Base-by-base conservation (phyloP, 495 filamentous ascomycete genomes). In the Hyaloscypha bicolor region DNA sequence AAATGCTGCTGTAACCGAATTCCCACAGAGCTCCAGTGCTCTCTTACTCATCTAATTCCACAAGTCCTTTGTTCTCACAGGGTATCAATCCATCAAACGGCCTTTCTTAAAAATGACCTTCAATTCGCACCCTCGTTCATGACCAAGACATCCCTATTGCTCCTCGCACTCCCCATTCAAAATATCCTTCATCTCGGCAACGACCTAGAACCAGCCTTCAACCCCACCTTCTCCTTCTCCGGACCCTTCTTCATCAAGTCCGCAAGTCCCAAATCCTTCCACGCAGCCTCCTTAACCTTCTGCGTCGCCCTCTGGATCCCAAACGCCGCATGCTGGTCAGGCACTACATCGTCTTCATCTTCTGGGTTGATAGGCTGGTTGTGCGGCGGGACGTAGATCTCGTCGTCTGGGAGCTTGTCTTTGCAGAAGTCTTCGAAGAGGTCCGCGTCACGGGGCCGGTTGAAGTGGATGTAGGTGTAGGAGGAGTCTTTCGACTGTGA, bases 271-370 rank as follows among this genome's bases (percentile, higher is more conserved):
- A 97, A 74, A 80, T 97, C 95, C 73, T 91, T 88, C 95, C 94
- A 97, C 4, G 89, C 87, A 3, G 87, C 80, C 79, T 94, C 93
- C 61, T 83, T 80, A 69, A 78, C 79, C 60, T 84, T 85, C 79
- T 91, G 88, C 69, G 88, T 97, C 0, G 94, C 95, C 71, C 93
- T 86, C 72, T 90, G 85, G 72, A 99, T 97, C 2, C 95, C 95
- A 79, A 97, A 99, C 6, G 95, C 95, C 2, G 95, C 94, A 77
- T 99, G 95, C 81, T 97, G 93, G 73, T 98, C 93, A 0, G 95
- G 95, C 12, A 99, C 94, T 4, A 99, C 91, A 69, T 98, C 95
- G 72, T 99, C 95, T 79, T 99, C 95, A 75, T 99, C 95, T 79
- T 98, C 95, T 0, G 95, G 95, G 77, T 97, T 97, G 57, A 93